These are phyloP conservation scores for Pseudonitzschia multistriata DNA, from an alignment of 108 stramenopile species.

Conservation along the genomic window DNA sequence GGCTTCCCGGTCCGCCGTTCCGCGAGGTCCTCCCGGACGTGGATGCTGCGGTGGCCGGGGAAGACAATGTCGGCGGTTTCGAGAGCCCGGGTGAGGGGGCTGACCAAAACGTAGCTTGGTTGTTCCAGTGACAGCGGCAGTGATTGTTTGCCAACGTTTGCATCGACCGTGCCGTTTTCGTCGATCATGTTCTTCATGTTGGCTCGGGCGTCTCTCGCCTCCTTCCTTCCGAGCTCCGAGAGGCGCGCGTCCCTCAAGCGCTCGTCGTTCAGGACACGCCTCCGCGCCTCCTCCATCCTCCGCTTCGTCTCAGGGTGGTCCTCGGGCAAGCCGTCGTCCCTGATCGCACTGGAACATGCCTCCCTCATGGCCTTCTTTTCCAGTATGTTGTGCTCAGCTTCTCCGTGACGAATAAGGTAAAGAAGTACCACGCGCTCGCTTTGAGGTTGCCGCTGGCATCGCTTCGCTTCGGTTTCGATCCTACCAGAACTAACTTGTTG, in stretches of 20 bases:
- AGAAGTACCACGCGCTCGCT: slow-evolving; percentile 15
- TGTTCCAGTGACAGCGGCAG: too few relatives aligned
- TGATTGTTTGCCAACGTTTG: too few relatives aligned
- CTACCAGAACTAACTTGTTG: too few relatives aligned
- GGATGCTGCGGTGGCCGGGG: slow-evolving; percentile 39
- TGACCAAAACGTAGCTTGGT: slow-evolving; percentile 41
- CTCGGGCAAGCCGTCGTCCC: slow-evolving; percentile 17
- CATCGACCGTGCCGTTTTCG: slow-evolving; percentile 16
- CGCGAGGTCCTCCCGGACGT: slow-evolving; percentile 31
- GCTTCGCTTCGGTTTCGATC: too few relatives aligned
- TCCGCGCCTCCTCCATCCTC: too few relatives aligned
- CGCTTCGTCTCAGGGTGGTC: too few relatives aligned
- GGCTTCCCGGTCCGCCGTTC: slow-evolving; percentile 32
- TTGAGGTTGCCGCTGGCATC: too few relatives aligned
- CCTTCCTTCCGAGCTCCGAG: slow-evolving; percentile 36
- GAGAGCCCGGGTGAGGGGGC: slow-evolving; percentile 52
- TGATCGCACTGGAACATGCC: slow-evolving; percentile 31
- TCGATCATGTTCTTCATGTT: slow-evolving; percentile 27
- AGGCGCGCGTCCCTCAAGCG: slow-evolving; percentile 17
- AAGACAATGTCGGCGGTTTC: slow-evolving; percentile 38
- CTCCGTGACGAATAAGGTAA: slow-evolving; percentile 72
- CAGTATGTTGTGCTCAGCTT: slow-evolving; percentile 41
- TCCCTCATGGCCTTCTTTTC: too few relatives aligned
- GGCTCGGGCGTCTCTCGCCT: slow-evolving; percentile 34
- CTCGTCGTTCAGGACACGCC: too few relatives aligned